Conservation (phyloP, 2,329 filamentous ascomycete genomes). For the Aspergillus sp. region DNA sequence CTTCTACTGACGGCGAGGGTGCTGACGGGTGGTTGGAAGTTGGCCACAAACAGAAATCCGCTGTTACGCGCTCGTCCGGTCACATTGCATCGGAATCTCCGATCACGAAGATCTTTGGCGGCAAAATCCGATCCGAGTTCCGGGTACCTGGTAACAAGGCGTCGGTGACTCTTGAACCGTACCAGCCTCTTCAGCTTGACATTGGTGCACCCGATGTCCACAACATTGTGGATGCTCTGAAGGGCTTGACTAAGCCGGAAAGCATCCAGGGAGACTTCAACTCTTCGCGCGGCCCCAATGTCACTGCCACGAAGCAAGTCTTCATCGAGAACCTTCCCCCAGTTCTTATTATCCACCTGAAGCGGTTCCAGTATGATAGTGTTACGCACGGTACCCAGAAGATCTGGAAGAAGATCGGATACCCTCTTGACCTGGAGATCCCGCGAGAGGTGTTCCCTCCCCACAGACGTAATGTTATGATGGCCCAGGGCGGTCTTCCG, state of each 20-base stretch:
- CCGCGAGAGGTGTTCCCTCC: constrained; percentile 84
- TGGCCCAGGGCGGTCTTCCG: constrained; percentile 67
- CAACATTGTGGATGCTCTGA: constrained; percentile 89
- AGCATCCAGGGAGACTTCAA: constrained; percentile 82
- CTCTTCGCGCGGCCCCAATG: constrained; percentile 72
- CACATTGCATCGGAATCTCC: constrained; percentile 71
- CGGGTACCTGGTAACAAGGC: constrained; percentile 82
- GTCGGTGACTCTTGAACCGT: constrained; percentile 89
- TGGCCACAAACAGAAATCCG: constrained; percentile 83
- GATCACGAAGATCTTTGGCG: constrained; percentile 91
- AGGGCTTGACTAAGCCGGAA: constrained; percentile 78
- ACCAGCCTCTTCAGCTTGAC: constrained; percentile 90
- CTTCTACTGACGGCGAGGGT: constrained; percentile 37
- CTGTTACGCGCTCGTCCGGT: constrained; percentile 83
- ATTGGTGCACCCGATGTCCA: constrained; percentile 84
- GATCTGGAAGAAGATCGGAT: constrained; percentile 97
- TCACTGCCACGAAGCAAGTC: constrained; percentile 85
- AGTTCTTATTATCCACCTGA: constrained; percentile 90
- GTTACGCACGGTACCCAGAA: constrained; percentile 82
- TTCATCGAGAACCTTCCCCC: constrained; percentile 90
- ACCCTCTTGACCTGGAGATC: constrained; percentile 91
- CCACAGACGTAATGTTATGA: constrained; percentile 66
- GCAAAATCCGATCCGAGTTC: constrained; percentile 84
- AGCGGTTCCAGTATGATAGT: constrained; percentile 94
- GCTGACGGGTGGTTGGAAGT: constrained; percentile 88